Evolutionary conservation across 2,329 filamentous ascomycete genomes (phyloP), one percentile per base, ranked within the genome.

Genomic region (Fusarium beomiforme): DNA sequence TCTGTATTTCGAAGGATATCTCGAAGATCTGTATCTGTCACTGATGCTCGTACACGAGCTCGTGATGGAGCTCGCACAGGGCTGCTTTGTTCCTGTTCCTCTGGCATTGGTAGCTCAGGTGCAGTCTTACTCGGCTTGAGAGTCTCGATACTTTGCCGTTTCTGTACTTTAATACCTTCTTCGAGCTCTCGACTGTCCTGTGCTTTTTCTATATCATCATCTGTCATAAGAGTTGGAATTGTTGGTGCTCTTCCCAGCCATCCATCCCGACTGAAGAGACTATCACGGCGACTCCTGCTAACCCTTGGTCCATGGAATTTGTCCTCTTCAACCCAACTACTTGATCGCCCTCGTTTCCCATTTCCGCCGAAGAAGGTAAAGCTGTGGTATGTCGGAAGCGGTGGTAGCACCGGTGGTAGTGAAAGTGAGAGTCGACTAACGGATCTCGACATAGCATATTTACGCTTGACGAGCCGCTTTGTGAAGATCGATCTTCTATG

Each of bases 1-100:
- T 88, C 87, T 2, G 87, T 89, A 36, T 82, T 85, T 44, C 81
- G 81, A 34, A 89, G 78, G 31, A 89, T 89, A 64, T 85, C 80
- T 2, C 83, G 80, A 29, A 89, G 75, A 2, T 86, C 86, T 14
- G 83, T 81, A 68, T 88, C 87, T 1, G 85, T 78, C 23, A 68
- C 71, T 5, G 75, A 77, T 4, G 70, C 68, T 33, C 74, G 67
- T 14, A 77, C 53, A 33, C 71, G 73, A 9, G 71, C 66, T 49
- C 67, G 70, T 9, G 67, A 70, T 3, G 71, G 70, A 21, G 49
- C 41, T 29, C 67, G 49, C 14, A 75, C 55, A 23, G 47, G 66
- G n/a, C 43, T 67, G 33, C 16, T 70, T 33, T 55, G 64, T 54
- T 33, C 42, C n/a, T 60, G 39, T 56, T 73, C 43, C 50, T 71